These are phyloP conservation scores for Colletotrichum limetticola DNA, from an alignment of 2,329 filamentous ascomycete species.

Conservation along the genomic window DNA sequence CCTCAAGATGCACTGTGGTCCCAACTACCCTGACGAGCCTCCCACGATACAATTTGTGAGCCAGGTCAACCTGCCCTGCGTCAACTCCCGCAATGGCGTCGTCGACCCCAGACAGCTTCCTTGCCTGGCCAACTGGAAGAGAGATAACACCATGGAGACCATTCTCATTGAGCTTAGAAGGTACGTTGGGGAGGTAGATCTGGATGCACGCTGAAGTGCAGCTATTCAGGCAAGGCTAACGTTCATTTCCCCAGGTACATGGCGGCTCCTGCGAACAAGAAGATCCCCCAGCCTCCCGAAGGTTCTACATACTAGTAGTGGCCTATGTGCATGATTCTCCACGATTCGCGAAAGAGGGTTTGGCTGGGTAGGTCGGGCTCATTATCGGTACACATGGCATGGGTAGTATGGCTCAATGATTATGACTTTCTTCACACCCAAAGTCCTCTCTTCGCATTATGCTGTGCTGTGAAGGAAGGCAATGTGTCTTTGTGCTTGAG, in stretches of 20 bases:
- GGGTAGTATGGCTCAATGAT: conserved; percentile 33
- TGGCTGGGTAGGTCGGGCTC: conserved; percentile 9
- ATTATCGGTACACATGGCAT: conserved; percentile 22
- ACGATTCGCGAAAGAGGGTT: conserved; percentile 14
- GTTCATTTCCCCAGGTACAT: conserved; percentile 75
- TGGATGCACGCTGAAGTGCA: background rate
- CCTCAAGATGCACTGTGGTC: conserved; percentile 94
- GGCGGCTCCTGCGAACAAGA: conserved; percentile 92
- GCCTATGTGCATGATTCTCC: conserved; percentile 22
- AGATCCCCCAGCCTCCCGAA: conserved; percentile 92
- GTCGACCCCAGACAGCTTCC: conserved; percentile 87
- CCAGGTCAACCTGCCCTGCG: conserved; percentile 96
- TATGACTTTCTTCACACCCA: conserved; percentile 15
- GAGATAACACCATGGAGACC: conserved; percentile 95
- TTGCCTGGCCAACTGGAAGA: conserved; percentile 90
- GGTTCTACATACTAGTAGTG: conserved; percentile 64
- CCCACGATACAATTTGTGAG: conserved; percentile 93
- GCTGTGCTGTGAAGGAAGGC: background rate
- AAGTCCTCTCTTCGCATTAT: background rate
- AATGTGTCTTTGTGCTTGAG: background rate
- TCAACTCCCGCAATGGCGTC: conserved; percentile 81
- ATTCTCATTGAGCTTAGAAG: conserved; percentile 87
- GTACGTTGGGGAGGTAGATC: conserved; percentile 53
- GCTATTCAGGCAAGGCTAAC: conserved; percentile 22
- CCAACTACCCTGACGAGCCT: conserved; percentile 87